A percentile compares a stretch with the other conserved stretches of the same genome.
Evolutionary conservation across 495 filamentous ascomycete genomes (phyloP).

Genomic region (Aspergillus egyptiacus): DNA sequence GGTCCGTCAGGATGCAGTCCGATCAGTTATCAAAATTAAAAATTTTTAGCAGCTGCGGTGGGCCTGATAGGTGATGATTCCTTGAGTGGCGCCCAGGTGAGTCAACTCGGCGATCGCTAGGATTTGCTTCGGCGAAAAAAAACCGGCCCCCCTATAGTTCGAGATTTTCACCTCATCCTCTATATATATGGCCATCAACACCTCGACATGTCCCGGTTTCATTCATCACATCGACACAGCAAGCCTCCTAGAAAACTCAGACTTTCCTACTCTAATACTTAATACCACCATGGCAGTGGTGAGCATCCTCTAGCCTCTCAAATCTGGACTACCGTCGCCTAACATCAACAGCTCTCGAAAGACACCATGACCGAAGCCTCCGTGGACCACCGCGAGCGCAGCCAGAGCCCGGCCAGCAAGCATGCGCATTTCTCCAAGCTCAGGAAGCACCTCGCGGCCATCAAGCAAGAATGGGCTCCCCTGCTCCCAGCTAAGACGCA

Average conservation of each 20-base stretch:
- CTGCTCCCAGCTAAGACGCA: conserved; percentile 22
- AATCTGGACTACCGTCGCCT: neutral
- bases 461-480: conserved; percentile 26
- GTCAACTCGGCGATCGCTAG: neutral
- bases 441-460: conserved; percentile 10
- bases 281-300: neutral
- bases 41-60: no score
- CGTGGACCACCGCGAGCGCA: neutral
- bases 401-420: neutral
- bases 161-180: neutral
- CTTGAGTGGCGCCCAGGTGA: neutral
- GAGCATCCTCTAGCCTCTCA: neutral
- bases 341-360: neutral
- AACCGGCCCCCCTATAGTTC: neutral
- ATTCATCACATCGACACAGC: no score
- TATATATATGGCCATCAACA: neutral
- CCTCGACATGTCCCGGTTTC: neutral
- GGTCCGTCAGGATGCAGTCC: no score
- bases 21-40: no score
- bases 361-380: neutral
- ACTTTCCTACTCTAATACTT: no score
- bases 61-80: no score
- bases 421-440: conserved; percentile 10
- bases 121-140: neutral
- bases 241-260: no score